Evolutionary conservation across 179 eudicot species (phyloP).

Genomic region (Heliamphora pulchella): DNA sequence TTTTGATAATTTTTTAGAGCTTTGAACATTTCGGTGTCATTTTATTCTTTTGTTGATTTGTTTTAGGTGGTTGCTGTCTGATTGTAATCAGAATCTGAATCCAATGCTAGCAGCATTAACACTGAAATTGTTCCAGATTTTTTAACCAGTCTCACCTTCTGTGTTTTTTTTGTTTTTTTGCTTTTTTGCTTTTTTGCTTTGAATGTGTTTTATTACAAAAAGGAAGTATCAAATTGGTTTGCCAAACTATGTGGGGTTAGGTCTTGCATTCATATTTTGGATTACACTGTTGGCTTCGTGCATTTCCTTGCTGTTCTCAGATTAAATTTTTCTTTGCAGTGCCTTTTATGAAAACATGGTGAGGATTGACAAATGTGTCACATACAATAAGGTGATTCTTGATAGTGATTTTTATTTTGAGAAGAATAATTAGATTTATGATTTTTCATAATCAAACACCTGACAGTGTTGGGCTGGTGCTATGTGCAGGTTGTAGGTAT

Average conservation of each 20-base stretch:
- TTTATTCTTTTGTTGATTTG: too few relatives aligned
- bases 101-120: too few relatives aligned
- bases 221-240: neutral
- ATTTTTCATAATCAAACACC: neutral
- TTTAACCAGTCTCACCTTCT: too few relatives aligned
- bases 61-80: too few relatives aligned
- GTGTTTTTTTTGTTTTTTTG: neutral
- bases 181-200: neutral
- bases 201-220: too few relatives aligned
- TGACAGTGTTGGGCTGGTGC: slow-evolving; percentile 11
- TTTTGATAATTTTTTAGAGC: too few relatives aligned
- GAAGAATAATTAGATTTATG: too few relatives aligned
- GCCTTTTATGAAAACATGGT: slow-evolving; percentile 83
- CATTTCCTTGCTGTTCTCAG: neutral
- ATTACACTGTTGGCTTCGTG: neutral
- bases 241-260: neutral
- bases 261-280: neutral
- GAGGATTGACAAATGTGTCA: slow-evolving; percentile 78
- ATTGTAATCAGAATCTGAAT: too few relatives aligned
- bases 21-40: too few relatives aligned
- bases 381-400: slow-evolving; percentile 66
- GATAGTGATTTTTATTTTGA: neutral
- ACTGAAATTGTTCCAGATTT: too few relatives aligned
- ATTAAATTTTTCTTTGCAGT: slow-evolving; percentile 32
- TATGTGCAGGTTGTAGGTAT: slow-evolving; percentile 75